Evolutionary conservation across 108 stramenopile species (phyloP).

Genomic region (Thalassiosira profunda): DNA sequence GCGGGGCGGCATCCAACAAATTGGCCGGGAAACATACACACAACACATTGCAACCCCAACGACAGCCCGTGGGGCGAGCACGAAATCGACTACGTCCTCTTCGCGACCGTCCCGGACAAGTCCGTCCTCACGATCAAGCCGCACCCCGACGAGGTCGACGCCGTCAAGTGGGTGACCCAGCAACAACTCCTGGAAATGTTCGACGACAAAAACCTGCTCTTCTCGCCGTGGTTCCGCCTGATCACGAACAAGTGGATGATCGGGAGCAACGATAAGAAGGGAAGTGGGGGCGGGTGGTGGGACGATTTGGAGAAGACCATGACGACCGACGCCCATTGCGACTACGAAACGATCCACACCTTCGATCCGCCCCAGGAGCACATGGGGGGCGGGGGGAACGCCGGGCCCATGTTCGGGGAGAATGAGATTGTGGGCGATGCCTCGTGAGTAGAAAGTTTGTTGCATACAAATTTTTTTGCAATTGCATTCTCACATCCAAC

Average conservation of each 20-base stretch:
- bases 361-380: constrained; percentile 92
- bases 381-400: constrained; percentile 86
- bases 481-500: background rate
- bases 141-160: constrained; percentile 95
- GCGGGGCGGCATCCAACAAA: too few species aligned
- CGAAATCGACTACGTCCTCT: constrained; percentile 99
- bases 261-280: constrained; percentile 8
- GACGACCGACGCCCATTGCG: constrained; percentile 74
- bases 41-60: background rate
- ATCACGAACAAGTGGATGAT: constrained; percentile 87
- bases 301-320: constrained; percentile 80
- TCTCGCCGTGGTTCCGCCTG: constrained; percentile 94
- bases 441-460: constrained; percentile 20
- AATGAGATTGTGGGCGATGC: constrained; percentile 15
- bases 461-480: background rate
- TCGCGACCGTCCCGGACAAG: constrained; percentile 69
- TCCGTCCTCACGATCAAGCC: constrained; percentile 70
- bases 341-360: constrained; percentile 73
- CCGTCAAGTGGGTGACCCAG: constrained; percentile 68
- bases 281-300: constrained; percentile 71
- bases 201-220: constrained; percentile 65
- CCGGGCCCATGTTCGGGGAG: constrained; percentile 70
- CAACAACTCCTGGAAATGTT: constrained; percentile 76
- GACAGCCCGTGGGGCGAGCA: constrained; percentile 97
- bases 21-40: background rate